Evolutionary conservation across 805 yeast genomes (phyloP), one percentile per base, ranked within the genome.

Genomic region (Dipodascopsis tothii): DNA sequence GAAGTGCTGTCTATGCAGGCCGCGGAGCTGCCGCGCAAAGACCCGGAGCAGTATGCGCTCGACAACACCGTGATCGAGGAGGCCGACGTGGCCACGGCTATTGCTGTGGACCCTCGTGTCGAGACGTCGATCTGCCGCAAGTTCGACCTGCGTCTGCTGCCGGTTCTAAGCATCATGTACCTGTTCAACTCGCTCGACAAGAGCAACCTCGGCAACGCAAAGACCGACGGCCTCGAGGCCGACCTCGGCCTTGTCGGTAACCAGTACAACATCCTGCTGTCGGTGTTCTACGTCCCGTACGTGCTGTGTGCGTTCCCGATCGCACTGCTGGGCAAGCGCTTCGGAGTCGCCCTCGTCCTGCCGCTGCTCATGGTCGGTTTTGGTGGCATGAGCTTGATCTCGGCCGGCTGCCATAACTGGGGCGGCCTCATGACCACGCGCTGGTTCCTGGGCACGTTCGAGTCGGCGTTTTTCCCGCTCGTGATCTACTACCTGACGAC

Each of bases 361-460:
- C 75, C 76, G 3, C 40, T 61, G 5, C 58, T 72, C 47, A 71
- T 69, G 68, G 63, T 72, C 49, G 61, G 64, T 2, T 72, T 71
- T 52, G 75, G 76, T 3, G 56, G 65, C 7, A 64, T 70, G 44
- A 66, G 70, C 14, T 45, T 71, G 25, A 54, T 69, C 18, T 56
- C 61, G 1, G 67, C 64, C 3, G 60, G 70, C 4, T 72, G 64
- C 14, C 68, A 64, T 48, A 65, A 69, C 51, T 72, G 63, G 51
- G 67, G 66, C 6, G 66, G 71, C 4, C 56, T 77, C 34, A 46
- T 77, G 46, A 71, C 70, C 0, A 65, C 69, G 21, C 60, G 81
- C 50, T 55, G 75, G 53, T 58, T 77, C 17, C 54, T 77, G 28
- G 82, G 82, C 19, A 60, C 69, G 16, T 69, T 69, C 44, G 81